Evolutionary conservation across 129 eudicot genomes (phyloP).

Genomic region (Tagetes patula): DNA sequence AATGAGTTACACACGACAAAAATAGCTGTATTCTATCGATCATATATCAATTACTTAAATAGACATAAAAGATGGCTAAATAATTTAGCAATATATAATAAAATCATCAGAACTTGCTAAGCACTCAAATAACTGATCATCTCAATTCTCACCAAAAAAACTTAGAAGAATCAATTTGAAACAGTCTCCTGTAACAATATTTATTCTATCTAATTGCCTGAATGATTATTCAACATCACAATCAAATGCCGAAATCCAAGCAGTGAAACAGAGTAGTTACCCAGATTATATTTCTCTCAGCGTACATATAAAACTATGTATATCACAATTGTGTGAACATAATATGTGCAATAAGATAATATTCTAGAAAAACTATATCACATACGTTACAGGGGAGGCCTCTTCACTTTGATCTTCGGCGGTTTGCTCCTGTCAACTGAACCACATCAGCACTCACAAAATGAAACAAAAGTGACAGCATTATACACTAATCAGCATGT

Average conservation of each 20-base stretch:
- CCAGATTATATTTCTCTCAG: not conserved
- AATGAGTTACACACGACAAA: not conserved
- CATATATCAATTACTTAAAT: not conserved
- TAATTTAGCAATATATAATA: not conserved
- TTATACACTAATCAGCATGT: not conserved
- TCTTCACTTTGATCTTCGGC: constrained; percentile 34
- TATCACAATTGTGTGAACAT: not conserved
- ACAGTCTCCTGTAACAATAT: not conserved
- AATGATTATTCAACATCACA: not conserved
- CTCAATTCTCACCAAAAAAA: not conserved
- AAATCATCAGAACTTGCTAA: not conserved
- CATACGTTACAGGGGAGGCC: constrained; percentile 69
- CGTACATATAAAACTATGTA: not conserved
- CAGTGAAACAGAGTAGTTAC: not conserved
- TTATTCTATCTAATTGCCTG: not conserved
- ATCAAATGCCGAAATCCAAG: not conserved
- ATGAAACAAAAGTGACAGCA: not conserved
- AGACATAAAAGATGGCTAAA: not conserved
- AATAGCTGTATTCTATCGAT: not conserved
- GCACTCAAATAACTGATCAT: not conserved
- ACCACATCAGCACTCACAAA: constrained; percentile 25
- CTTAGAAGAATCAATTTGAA: not conserved
- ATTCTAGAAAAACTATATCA: constrained; percentile 2
- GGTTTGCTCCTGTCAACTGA: constrained; percentile 49
- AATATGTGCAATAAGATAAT: not conserved